Base-by-base conservation (phyloP, 2,329 filamentous ascomycete genomes). In the Xylariomycetidae sp. region DNA sequence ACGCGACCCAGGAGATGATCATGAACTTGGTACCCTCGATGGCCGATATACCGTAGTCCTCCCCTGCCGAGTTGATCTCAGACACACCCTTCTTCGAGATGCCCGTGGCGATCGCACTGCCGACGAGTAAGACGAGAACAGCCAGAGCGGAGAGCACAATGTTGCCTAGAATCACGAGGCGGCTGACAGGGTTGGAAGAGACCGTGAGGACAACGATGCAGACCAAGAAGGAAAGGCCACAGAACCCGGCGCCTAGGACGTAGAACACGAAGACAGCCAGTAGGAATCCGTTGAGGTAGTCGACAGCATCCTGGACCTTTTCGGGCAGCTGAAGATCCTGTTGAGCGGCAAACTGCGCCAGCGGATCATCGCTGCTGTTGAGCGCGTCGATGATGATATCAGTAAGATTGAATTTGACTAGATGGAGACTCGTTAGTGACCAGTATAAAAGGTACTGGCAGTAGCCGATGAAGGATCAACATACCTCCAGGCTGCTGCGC, bases 261-360 rank as follows among this genome's bases (percentile, higher is more conserved):
- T 69, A 74, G 36, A 77, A 51, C 31, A 71, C 54, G 49, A 70
- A 69, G 30, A 72, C 53, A 16, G 59, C 63, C n/a, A 68, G 51
- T 4, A 75, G 59, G n/a, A 64, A 57, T 12, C 52, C 50, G 48
- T 74, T 73, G 49, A 76, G 56, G n/a, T 61, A 53, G 53, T 70
- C 58, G 43, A 77, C 49, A n/a, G 63, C 62, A 26, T 65, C 53
- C 38, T 67, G 61, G 37, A 77, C 60, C 19, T 56, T 57, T 6
- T 62, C 42, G 11, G 66, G 64, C 48, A 67, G 63, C 37, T 64
- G 51, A n/a, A 76, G 54, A 31, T 68, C 61, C 41, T 23, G 8
- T 23, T n/a, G n/a, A n/a, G n/a, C n/a, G n/a, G n/a, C n/a, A n/a
- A n/a, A n/a, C n/a, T n/a, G n/a, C n/a, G n/a, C n/a, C n/a, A n/a